Evolutionary conservation across 1,284 basidiomycete genomes (phyloP), one percentile per base, ranked within the genome.

Genomic region (Malassezia caprae): DNA sequence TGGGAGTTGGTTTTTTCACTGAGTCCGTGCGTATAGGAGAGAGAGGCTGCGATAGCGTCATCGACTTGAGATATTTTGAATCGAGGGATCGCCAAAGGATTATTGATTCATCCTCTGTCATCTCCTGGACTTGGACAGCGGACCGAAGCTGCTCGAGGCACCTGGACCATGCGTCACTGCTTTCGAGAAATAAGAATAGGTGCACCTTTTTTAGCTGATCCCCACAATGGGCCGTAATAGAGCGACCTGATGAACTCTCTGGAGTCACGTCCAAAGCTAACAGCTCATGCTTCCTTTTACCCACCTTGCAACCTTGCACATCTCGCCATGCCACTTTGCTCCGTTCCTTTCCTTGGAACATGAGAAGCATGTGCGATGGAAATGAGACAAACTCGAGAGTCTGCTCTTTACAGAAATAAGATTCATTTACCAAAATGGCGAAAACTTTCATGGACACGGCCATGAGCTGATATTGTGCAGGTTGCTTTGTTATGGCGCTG

Each of bases 241-340:
- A 17, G 10, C 31, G 39, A 21, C 17, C 41, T 17, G 24, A 31
- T 8, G 19, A 0, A 17, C 40, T 32, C 15, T 43, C 19, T 3
- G 17, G 17, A 6, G 4, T 6, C n/a, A 52, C 27, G 21, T 32
- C n/a, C 19, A 56, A 24, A 2, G 41, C 50, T 8, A 56, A 24
- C 8, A 56, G 4, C 8, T 26, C 41, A 26, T 56, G 49, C 10
- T 21, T 28, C 23, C n/a, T 44, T n/a, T 44, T 43, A 11, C 49
- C 44, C 10, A 57, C 26, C 28, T 28, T 44, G 23, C 37, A 46
- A 27, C 31, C 24, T 34, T 17, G 12, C 8, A 57, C 31, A 28
- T 57, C 55, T 23, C 50, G 55, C 31, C 46, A n/a, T 13, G 55
- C 35, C 19, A 52, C 19, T 31, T 57, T 51, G 13, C 21, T 17